These are phyloP conservation scores for Lablab purpureus DNA, from an alignment of 306 rosid species.

Conservation along the genomic window DNA sequence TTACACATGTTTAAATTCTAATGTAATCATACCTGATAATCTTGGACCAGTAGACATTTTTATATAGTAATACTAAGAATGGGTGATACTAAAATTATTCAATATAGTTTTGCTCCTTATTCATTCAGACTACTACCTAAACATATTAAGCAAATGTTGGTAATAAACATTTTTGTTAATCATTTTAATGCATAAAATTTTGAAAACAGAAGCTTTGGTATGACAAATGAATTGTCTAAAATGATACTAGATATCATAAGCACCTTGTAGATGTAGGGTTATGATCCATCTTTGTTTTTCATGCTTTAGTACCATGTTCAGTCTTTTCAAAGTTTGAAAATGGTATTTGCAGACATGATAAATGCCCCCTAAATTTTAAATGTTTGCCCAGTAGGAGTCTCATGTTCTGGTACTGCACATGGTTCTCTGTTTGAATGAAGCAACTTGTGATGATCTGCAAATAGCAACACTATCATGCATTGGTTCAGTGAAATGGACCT, in stretches of 20 bases:
- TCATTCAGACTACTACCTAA: not conserved
- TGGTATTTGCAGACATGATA: not conserved
- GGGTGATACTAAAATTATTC: not conserved
- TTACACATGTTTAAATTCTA: not conserved
- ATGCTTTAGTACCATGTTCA: not conserved
- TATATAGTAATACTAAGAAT: not conserved
- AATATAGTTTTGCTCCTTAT: not conserved
- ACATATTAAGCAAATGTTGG: not conserved
- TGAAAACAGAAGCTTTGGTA: not conserved
- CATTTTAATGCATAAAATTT: not conserved
- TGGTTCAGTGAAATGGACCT: slow-evolving; percentile 21
- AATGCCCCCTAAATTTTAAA: not conserved
- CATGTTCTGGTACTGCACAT: slow-evolving; percentile 6
- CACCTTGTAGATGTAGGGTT: not conserved
- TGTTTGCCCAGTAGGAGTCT: slow-evolving; percentile 2
- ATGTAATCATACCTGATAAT: not conserved
- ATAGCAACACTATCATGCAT: slow-evolving; percentile 9
- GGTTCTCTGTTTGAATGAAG: not conserved
- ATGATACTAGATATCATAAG: not conserved
- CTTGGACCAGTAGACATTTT: not conserved
- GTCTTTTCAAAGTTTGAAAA: not conserved
- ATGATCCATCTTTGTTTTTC: not conserved
- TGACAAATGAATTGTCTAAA: not conserved
- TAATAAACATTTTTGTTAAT: not conserved
- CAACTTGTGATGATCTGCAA: not conserved